Base-by-base conservation (phyloP, 306 rosid species). In the Fragaria vesca region DNA sequence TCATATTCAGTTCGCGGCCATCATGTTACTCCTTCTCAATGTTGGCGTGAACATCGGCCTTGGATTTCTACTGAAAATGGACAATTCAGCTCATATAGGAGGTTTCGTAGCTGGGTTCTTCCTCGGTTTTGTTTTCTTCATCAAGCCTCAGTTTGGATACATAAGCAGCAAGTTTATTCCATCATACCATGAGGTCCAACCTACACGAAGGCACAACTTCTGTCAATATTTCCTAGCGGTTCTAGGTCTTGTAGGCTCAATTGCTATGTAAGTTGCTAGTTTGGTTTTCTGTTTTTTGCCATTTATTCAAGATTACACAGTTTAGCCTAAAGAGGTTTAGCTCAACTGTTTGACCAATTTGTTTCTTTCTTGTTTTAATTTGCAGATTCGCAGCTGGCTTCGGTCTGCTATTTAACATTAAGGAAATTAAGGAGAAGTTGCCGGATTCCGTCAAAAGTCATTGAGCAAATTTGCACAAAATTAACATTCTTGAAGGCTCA, bases 51-150 rank as follows among this genome's bases (percentile, higher is more conserved):
- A 96, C 79, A 74, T 93, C 85, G 91, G 89, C 5, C 80, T 93
- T 47, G 98, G 98, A 43, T 90, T 96, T 69, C 76, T 91, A 10
- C 97, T 97, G 9, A 78, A 71, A 2, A 93, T 93, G 73, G 97
- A 96, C 86, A 91, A 87, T 76, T 91, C 98, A 48, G 99, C 93
- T 50, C 99, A 96, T 76, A 76, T 96, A 8, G 99, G 99, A 79
- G 98, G 99, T 32, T 88, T 93, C 66, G 20, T 90, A 1, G 60
- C 91, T 0, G 99, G 98, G 13, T 88, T 86, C 82, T 87, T 91
- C 78, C 96, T 96, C 3, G 98, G 98, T 48, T 96, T 96, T 76
- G 60, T 91, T 58, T 83, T 93, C 46, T 17, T 96, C 21, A 88
- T 93, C 69, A 92, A 93, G 46, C 97, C 96, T 80, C 97, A 90